Conservation (phyloP, 129 eudicot genomes). For the Flaveria trinervia region DNA sequence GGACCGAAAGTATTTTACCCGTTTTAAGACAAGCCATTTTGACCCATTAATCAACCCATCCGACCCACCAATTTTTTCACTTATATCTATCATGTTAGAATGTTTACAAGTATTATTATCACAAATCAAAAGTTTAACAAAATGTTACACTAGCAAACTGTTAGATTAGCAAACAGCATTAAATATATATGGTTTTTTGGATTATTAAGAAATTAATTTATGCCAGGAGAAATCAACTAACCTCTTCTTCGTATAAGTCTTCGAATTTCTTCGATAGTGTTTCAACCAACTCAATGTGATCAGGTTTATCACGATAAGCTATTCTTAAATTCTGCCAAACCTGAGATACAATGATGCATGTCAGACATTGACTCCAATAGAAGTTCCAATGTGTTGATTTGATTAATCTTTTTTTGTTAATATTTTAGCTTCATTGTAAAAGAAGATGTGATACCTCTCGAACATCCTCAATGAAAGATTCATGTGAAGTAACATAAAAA, state of each 20-base stretch:
- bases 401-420: not conserved
- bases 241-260: conserved; percentile 81
- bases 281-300: conserved; percentile 59
- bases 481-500: conserved; percentile 77
- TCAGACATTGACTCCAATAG: conserved; percentile 10
- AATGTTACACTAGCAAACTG: not conserved
- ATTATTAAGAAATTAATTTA: not conserved
- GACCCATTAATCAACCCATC: not conserved
- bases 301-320: conserved; percentile 67
- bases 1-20: not conserved
- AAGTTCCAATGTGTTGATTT: not conserved
- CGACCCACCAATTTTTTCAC: conserved; percentile 8
- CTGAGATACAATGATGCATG: conserved; percentile 39
- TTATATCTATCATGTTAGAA: not conserved
- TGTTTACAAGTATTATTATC: not conserved
- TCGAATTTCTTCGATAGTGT: conserved; percentile 61
- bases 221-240: conserved; percentile 30
- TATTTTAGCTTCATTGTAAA: not conserved
- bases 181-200: not conserved
- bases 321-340: conserved; percentile 79
- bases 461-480: conserved; percentile 89
- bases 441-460: conserved; percentile 65
- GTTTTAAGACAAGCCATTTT: not conserved
- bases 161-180: conserved; percentile 14
- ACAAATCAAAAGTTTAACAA: not conserved